Percentiles rank a stretch among this genome's conserved stretches.
phyloP scores from a whole-genome alignment of 2,329 filamentous ascomycete species.

The Harringtonia lauricola region DNA sequence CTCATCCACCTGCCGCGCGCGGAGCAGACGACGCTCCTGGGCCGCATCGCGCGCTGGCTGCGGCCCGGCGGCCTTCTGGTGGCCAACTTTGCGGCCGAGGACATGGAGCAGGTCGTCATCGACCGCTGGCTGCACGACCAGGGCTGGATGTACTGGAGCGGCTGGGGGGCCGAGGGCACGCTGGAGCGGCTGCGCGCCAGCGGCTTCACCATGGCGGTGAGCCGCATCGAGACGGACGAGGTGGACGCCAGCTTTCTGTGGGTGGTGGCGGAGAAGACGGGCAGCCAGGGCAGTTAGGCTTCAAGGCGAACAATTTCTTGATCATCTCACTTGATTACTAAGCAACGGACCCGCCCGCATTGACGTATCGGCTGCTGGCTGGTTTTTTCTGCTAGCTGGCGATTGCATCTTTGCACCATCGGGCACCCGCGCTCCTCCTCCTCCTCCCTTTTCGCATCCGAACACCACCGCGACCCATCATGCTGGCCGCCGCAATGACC shows the following conservation, averaged over 20 bases:
- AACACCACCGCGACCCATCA: background rate
- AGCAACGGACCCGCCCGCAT: background rate
- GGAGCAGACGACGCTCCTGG: conserved; percentile 36
- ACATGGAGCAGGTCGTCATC: conserved; percentile 16
- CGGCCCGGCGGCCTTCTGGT: conserved; percentile 39
- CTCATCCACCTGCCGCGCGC: conserved; percentile 41
- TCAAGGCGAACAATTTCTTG: too few relatives aligned
- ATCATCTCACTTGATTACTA: too few relatives aligned
- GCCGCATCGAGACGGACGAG: conserved; percentile 19
- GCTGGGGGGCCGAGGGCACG: conserved; percentile 24
- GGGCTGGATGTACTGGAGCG: conserved; percentile 34
- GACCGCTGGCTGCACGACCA: conserved; percentile 27
- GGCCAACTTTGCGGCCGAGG: conserved; percentile 29
- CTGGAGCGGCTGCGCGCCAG: conserved; percentile 17
- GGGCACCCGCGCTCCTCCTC: background rate
- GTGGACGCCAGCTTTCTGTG: conserved; percentile 25
- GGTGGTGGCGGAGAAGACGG: conserved; percentile 27
- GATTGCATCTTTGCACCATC: background rate
- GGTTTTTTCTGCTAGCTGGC: background rate
- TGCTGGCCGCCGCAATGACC: conserved; percentile 9
- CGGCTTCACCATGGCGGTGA: conserved; percentile 22
- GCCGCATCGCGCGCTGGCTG: conserved; percentile 34
- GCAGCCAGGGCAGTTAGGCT: too few relatives aligned
- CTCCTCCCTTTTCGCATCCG: background rate
- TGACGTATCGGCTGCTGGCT: background rate